These are phyloP conservation scores for Tritrichomonas musculus DNA, from an alignment of 208 protist genomes.

Conservation along the genomic window DNA sequence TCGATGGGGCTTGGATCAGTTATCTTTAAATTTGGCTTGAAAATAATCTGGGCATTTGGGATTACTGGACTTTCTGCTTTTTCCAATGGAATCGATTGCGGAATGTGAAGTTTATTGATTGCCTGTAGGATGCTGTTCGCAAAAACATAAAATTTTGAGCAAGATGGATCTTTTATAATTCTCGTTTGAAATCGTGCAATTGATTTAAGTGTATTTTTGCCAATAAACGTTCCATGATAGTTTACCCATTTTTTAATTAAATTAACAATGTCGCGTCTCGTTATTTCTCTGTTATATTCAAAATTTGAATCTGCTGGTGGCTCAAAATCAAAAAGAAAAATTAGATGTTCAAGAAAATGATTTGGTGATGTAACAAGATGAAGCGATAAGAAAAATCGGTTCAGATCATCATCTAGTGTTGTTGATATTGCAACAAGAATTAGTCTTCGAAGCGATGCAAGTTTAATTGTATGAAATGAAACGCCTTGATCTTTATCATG, in stretches of 20 bases:
- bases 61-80: not conserved
- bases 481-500: too few species aligned
- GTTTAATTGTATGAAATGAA: too few species aligned
- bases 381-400: not conserved
- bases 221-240: not conserved
- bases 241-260: not conserved
- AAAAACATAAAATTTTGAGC: not conserved
- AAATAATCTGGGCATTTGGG: not conserved
- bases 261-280: not conserved
- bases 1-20: not conserved
- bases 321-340: not conserved
- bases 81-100: too few species aligned
- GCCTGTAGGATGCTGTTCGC: not conserved
- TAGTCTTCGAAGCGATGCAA: not conserved
- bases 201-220: conserved; percentile 1
- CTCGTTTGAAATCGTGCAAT: not conserved
- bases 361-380: not conserved
- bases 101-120: not conserved
- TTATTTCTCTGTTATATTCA: not conserved
- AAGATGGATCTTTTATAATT: not conserved
- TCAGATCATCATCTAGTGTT: not conserved
- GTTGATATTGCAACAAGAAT: not conserved
- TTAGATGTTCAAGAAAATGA: not conserved
- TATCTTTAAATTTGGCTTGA: not conserved
- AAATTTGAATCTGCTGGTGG: not conserved